A percentile compares a stretch with the other conserved stretches of the same genome.
Conservation (phyloP, 345 rosid genomes). For the Eucalyptus regnans region DNA sequence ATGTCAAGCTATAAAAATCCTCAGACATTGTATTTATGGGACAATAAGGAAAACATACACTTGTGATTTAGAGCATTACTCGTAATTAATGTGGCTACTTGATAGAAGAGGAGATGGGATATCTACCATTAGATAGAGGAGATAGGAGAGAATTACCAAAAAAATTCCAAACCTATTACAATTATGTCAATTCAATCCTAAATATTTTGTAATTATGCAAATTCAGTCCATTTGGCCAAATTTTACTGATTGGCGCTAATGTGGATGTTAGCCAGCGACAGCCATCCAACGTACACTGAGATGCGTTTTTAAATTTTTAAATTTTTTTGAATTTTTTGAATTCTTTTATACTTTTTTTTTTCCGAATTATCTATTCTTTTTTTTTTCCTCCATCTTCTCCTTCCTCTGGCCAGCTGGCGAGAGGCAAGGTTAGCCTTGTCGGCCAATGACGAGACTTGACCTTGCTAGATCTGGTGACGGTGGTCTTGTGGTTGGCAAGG, state of each 20-base stretch:
- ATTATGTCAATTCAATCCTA: fast-evolving
- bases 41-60: background rate
- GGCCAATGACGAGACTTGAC: fast-evolving
- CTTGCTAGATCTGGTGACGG: no score
- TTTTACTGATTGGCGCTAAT: fast-evolving
- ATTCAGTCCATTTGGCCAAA: fast-evolving
- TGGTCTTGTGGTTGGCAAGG: fast-evolving
- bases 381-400: no score
- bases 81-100: background rate
- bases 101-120: background rate
- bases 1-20: background rate
- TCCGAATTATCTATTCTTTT: no score
- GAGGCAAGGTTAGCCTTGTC: fast-evolving
- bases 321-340: fast-evolving
- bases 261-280: fast-evolving
- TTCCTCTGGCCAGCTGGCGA: fast-evolving
- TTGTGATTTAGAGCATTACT: background rate
- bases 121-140: background rate
- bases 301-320: fast-evolving
- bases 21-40: background rate
- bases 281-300: fast-evolving
- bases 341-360: no score
- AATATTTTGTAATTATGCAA: fast-evolving
- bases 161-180: fast-evolving
- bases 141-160: no score